Evolutionary conservation across 208 protist genomes (phyloP).

Genomic region (Trypanosomatidae sp.): DNA sequence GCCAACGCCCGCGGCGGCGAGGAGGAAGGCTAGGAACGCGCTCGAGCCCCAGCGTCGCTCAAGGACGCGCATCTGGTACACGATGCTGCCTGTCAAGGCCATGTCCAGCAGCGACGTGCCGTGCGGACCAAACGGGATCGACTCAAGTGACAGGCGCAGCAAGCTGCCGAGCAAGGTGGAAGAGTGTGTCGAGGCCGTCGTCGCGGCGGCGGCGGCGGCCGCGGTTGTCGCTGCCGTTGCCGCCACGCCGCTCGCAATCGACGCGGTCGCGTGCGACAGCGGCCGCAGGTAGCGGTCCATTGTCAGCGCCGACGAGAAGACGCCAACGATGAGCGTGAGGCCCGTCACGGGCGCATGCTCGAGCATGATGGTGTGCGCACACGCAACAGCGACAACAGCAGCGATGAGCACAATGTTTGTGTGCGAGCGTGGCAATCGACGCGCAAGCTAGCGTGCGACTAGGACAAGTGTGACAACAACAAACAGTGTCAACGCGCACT

Average conservation of each 20-base stretch:
- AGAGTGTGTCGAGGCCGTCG: constrained; percentile 3
- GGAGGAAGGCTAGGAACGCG: constrained; percentile 31
- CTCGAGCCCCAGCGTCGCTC: constrained; percentile 56
- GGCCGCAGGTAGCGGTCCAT: constrained; percentile 9
- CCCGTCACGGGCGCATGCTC: constrained; percentile 46
- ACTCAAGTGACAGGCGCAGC: constrained; percentile 15
- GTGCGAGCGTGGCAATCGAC: too few relatives aligned
- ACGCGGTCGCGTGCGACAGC: background rate
- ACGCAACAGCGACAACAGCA: too few relatives aligned
- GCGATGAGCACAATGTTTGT: too few relatives aligned
- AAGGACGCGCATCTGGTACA: constrained; percentile 36
- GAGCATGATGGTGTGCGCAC: too few relatives aligned
- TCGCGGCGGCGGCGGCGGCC: constrained; percentile 1
- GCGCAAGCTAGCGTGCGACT: too few relatives aligned
- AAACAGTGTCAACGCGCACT: too few relatives aligned
- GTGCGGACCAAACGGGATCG: constrained; percentile 30
- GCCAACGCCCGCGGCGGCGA: constrained; percentile 19
- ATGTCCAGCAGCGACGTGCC: constrained; percentile 29
- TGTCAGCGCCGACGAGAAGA: constrained; percentile 13
- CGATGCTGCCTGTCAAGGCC: constrained; percentile 9
- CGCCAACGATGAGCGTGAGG: constrained; percentile 24
- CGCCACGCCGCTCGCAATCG: background rate
- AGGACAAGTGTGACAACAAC: too few relatives aligned
- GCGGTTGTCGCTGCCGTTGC: background rate
- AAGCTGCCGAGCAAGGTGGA: constrained; percentile 3